phyloP scores from a whole-genome alignment of 306 rosid species.

The Castanea sativa region DNA sequence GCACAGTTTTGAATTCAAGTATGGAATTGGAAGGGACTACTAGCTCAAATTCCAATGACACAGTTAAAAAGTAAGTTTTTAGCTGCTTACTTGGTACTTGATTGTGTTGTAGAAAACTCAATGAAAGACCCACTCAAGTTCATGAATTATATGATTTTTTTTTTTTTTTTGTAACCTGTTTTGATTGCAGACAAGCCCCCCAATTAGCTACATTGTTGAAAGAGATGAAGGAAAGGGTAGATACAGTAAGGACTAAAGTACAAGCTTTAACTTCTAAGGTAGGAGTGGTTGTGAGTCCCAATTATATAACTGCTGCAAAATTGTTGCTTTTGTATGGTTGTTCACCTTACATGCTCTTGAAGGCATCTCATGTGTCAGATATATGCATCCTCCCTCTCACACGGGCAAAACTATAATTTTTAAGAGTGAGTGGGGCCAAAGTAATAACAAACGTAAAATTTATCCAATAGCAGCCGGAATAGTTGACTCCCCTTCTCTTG shows the following conservation, averaged over 20 bases:
- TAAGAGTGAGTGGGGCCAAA: too few relatives aligned
- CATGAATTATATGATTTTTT: neutral
- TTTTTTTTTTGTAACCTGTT: too few relatives aligned
- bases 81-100: neutral
- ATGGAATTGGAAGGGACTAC: neutral
- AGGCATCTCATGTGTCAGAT: too few relatives aligned
- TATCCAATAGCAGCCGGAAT: neutral
- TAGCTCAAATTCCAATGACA: neutral
- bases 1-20: neutral
- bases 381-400: too few relatives aligned
- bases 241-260: constrained; percentile 52
- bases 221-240: constrained; percentile 85
- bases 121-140: neutral
- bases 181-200: constrained; percentile 47
- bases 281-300: neutral
- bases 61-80: neutral
- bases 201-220: constrained; percentile 61
- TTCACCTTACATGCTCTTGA: neutral
- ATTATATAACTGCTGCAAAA: neutral
- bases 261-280: constrained; percentile 74
- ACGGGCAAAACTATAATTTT: too few relatives aligned
- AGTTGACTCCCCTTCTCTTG: constrained; percentile 4
- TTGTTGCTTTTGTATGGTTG: neutral
- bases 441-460: too few relatives aligned
- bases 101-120: neutral